Base-by-base conservation (phyloP, 768 basidiomycete genomes). In the Psilocybe cyanescens region DNA sequence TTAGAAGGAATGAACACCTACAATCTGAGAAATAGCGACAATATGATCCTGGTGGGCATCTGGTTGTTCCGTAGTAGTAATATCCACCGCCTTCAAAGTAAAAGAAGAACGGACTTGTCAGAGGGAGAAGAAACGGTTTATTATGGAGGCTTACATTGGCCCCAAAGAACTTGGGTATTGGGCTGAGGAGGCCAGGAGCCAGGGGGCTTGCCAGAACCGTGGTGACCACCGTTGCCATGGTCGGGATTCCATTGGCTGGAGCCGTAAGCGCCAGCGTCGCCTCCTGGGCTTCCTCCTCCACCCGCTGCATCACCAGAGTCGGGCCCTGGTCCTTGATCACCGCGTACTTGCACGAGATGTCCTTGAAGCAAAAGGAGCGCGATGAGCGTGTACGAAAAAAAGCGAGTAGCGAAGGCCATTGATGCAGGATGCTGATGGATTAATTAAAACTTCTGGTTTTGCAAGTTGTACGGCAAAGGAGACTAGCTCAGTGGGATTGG, bases 11-110 rank as follows among this genome's bases (percentile, higher is more conserved):
- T 28, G 24, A n/a, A 35, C 2, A 64, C 68, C 48, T 58, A 68
- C 67, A 70, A 55, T 70, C 65, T 14, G 70, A 70, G 60, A 70
- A 70, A 46, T 65, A 65, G 39, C 62, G 67, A 31, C 70, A 70
- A 55, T 70, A 70, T 11, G 67, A 61, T 5, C 65, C 66, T 3
- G 59, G 44, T 2, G 65, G 61, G 41, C 70, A 70, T 28, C 60
- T 61, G 9, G 55, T 70, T 39, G 70, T 64, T 54, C 70, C 70
- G 11, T 59, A 30, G 53, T 68, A 70, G 58, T 68, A 67, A 44
- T 66, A 67, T n/a, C 70, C 70, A 29, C 70, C 70, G 37, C 70
- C 70, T 70, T 14, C 9, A 24, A 51, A 17, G 17, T 7, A 41
- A 62, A 17, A 57, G 16, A 45, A 39, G 12, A 35, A 35, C 11